Evolutionary conservation across 192 early-diverging fungal species (phyloP), one percentile per base, ranked within the genome.

Genomic region (Backusella mclennaniae): DNA sequence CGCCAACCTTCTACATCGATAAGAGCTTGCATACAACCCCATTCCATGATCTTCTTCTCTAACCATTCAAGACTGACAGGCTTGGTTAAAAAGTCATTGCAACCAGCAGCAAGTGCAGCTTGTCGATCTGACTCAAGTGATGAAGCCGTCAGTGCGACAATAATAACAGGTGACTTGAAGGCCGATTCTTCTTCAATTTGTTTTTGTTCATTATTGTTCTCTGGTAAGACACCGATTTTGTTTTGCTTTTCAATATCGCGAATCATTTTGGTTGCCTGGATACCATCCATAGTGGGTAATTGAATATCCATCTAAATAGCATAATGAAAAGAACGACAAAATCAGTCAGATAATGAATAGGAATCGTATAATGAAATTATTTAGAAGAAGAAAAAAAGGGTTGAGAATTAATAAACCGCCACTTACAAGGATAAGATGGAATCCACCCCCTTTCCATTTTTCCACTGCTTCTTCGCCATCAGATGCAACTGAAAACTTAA

Each of bases 81-180:
- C 76, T 97, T 96, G 49, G 93, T 96, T 71, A 96, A 79, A 81
- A 94, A 96, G 84, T 96, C 95, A 79, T 96, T 95, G 73, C 95
- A 96, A 0, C 95, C 95, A 3, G 94, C 95, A 39, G 89, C 83
- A 42, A 96, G 81, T 8, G 95, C 95, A 35, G 89, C 92, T 36
- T 90, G 83, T 31, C 93, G 79, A 77, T 94, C 92, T 56, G 85
- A 86, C 39, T 92, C 85, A 31, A 90, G 72, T 7, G 90, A 90
- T 7, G 92, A 93, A 17, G 95, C 95, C 3, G 95, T 96, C 67
- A 96, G 84, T 0, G 95, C 95, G 9, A 96, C 92, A 73, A 96
- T 96, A 39, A 96, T 95, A 26, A 95, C 95, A 12, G 90, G 93
- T 11, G 90, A 89, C 38, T 84, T 76, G 66, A 85, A 85, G 75